Base-by-base conservation (phyloP, 805 yeast species). In the Candida tibetensis region DNA sequence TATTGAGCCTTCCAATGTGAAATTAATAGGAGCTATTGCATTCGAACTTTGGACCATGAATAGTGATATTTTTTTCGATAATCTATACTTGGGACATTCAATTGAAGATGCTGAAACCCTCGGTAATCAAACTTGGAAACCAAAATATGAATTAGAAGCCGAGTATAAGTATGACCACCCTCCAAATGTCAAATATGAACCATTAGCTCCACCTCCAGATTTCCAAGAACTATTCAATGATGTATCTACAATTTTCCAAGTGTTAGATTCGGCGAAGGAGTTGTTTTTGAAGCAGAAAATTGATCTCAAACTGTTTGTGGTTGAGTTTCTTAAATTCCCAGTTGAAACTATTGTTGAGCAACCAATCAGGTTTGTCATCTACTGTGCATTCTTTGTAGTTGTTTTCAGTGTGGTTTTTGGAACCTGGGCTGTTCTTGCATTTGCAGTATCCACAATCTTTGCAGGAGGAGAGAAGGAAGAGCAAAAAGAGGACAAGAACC, bases 31-130 rank as follows among this genome's bases (percentile, higher is more conserved):
- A 17, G 95, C 85, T 8, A 51, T 88, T 31, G 96, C 95, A 6
- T 85, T 90, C 53, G 97, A 89, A 60, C 67, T 89, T 46, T 89
- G 96, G 95, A 77, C 91, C 32, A 83, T 89, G 81, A 82, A 85
- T 46, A 71, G 72, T 30, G 77, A 85, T 34, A 76, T 88, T 35
- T 49, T 85, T 57, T 86, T 89, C 57, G 87, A 87, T 58, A 86
- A 89, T 64, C 77, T 89, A 44, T 90, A 89, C 58, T 59, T 89
- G 44, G 96, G 96, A 21, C 90, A 86, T 55, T 79, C 85, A 1
- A 66, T 89, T n/a, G 69, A 65, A 27, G 96, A 89, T 54, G 96
- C 96, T 9, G 96, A 90, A 66, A 40, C 55, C 7, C 69, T 89
- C 47, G 97, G 96, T 22, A 89, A 90, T 56, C 60, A 64, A 6